Evolutionary conservation across 352 stramenopile genomes (phyloP), one percentile per base, ranked within the genome.

Genomic region (Globisporangium rhizosaccharum): DNA sequence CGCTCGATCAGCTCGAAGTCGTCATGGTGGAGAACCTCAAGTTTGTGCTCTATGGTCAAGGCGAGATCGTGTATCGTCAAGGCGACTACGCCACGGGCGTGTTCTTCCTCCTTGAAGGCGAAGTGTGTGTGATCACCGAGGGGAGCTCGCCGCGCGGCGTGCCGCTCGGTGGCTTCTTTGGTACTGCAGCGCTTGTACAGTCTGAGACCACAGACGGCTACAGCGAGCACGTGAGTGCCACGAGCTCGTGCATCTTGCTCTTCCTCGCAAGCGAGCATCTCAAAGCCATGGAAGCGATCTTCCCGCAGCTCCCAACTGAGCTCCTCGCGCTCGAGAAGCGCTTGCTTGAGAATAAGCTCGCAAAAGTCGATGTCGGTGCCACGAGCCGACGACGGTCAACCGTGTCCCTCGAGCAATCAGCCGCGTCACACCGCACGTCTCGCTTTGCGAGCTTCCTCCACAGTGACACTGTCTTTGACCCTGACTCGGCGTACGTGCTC

Each of bases 11-110:
- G 18, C 59, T 80, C 8, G 72, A 80, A 51, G 57, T 57, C 1
- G 62, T 72, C n/a, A 66, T 80, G 23, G 58, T 80, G 15, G 66
- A 67, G 2, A 75, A 80, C 28, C 53, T 62, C n/a, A 65, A 57
- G 36, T 73, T 77, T 37, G 61, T 76, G 39, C 58, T 78, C n/a
- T 78, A 71, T 23, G 70, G 70, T 6, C 70, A 78, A 65, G 65
- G 62, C 2, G 70, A 78, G 56, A 55, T 71, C 4, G 56, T 78
- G 20, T 78, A 73, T 44, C 61, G 63, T 1, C 55, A 75, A 46
- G 71, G 70, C 2, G 70, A 77, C 46, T 67, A 73, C 28, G 68
- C 68, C 7, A 61, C 48, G 14, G 68, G 65, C 4, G 30, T 75
- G 1, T 73, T 66, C 51, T 75, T 75, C 33, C 41, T 75, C 8